These are phyloP conservation scores for Pyricularia sp. DNA, from an alignment of 2,329 filamentous ascomycete species.

Conservation along the genomic window DNA sequence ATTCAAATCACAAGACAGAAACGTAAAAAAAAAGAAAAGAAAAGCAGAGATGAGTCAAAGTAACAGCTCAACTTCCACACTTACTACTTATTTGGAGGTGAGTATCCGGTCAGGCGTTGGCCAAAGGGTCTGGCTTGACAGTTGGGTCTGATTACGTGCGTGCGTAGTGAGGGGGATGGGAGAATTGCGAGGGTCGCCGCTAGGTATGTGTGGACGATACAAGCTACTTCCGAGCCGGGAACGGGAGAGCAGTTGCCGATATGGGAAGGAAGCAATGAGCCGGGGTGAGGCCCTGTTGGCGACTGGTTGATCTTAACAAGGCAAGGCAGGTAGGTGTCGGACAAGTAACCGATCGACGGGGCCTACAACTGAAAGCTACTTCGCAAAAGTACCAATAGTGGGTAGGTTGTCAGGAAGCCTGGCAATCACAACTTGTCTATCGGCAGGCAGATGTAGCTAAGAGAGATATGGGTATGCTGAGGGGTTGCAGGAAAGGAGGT, in stretches of 20 bases:
- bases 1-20: background rate
- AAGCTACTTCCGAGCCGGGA: background rate
- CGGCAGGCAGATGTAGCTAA: background rate
- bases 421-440: too few relatives aligned
- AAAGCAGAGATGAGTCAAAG: background rate
- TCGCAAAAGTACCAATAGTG: background rate
- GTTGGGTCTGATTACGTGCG: background rate
- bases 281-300: background rate
- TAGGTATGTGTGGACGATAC: background rate
- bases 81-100: background rate
- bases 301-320: background rate
- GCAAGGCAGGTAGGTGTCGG: background rate
- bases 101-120: background rate
- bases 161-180: background rate
- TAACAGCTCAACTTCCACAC: background rate
- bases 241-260: background rate
- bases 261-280: background rate
- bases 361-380: background rate
- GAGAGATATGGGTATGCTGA: background rate
- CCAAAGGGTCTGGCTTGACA: background rate
- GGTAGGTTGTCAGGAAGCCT: background rate
- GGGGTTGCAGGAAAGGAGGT: background rate
- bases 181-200: background rate
- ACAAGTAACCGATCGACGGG: background rate
- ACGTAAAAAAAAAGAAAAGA: background rate